A percentile compares a stretch with the other conserved stretches of the same genome.
Conservation (phyloP, 1,139 yeast genomes). For the Hansenula lynferdii region DNA sequence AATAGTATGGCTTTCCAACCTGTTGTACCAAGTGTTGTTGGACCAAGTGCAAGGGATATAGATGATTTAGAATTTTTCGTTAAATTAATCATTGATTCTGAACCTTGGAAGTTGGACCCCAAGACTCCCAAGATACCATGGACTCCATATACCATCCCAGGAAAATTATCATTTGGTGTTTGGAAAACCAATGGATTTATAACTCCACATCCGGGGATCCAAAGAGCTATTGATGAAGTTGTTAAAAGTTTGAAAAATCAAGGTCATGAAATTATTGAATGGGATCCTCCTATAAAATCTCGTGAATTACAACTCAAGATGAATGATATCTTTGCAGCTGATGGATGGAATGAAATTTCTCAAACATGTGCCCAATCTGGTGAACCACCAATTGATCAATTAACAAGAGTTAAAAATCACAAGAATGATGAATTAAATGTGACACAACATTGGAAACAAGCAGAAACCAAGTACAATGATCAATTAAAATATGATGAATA, state of each 20-base stretch:
- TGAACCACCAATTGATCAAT: constrained; percentile 33
- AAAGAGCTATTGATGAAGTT: constrained; percentile 45
- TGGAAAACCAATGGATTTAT: constrained; percentile 39
- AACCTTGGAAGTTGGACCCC: constrained; percentile 68
- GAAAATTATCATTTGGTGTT: constrained; percentile 40
- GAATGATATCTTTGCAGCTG: constrained; percentile 32
- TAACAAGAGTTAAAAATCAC: constrained; percentile 30
- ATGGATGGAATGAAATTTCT: constrained; percentile 23
- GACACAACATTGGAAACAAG: constrained; percentile 33
- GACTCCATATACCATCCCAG: constrained; percentile 45
- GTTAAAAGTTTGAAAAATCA: constrained; percentile 40
- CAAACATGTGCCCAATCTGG: constrained; percentile 24
- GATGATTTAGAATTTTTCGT: constrained; percentile 64
- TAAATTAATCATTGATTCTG: constrained; percentile 44
- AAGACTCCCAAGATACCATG: constrained; percentile 54
- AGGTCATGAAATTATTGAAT: constrained; percentile 59
- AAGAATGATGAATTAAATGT: constrained; percentile 28
- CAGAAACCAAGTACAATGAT: constrained; percentile 27
- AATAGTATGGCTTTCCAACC: constrained; percentile 43
- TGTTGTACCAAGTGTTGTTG: constrained; percentile 48
- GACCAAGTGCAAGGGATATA: constrained; percentile 55
- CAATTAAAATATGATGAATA: constrained; percentile 31
- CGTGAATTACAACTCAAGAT: constrained; percentile 26
- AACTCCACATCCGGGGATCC: constrained; percentile 58
- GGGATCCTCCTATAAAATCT: constrained; percentile 41